Conservation (phyloP, 176 grass and related monocot species). For the Aegilops speltoides region DNA sequence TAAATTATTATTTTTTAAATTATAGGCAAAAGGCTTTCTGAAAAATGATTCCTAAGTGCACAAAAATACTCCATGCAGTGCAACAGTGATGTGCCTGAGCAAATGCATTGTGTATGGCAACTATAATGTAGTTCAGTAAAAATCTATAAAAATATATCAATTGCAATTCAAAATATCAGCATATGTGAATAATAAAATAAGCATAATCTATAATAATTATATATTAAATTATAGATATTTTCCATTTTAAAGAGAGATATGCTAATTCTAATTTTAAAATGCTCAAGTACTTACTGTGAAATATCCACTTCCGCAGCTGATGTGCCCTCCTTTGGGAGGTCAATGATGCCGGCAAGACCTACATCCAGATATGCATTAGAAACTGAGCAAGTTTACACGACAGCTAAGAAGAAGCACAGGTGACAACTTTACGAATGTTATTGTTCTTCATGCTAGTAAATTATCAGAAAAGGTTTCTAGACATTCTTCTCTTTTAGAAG, state of each 20-base stretch:
- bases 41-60: background rate
- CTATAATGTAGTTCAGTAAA: background rate
- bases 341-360: slow-evolving; percentile 56
- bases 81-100: background rate
- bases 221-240: background rate
- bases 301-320: slow-evolving; percentile 43
- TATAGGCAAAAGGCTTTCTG: background rate
- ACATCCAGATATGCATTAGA: slow-evolving; percentile 22
- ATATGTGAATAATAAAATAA: background rate
- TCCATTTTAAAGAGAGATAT: background rate
- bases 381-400: background rate
- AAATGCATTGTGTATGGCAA: slow-evolving; percentile 1
- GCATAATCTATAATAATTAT: background rate
- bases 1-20: background rate
- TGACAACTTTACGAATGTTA: background rate
- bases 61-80: background rate
- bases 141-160: background rate
- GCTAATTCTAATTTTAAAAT: slow-evolving; percentile 1
- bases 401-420: background rate
- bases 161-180: background rate
- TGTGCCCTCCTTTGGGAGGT: slow-evolving; percentile 39
- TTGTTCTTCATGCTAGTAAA: background rate
- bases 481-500: background rate
- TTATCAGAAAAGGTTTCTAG: slow-evolving; percentile 1
- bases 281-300: slow-evolving; percentile 41